Evolutionary conservation across 495 filamentous ascomycete genomes (phyloP), one percentile per base, ranked within the genome.

Genomic region (Aspergillus wentii): DNA sequence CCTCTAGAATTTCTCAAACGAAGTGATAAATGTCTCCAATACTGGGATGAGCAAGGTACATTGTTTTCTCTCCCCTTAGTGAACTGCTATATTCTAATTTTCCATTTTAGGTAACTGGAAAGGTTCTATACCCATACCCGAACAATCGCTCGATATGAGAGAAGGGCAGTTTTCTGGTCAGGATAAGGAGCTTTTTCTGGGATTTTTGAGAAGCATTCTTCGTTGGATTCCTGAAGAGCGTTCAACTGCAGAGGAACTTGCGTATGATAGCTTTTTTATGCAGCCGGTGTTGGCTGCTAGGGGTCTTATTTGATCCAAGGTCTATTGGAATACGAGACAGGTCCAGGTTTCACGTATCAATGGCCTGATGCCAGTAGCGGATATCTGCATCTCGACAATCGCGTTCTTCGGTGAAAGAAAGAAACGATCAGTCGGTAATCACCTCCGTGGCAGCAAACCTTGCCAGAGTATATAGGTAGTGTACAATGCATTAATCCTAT

Each of bases 211-310:
- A 8, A 51, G 46, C 21, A 57, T 64, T 30, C 44, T 67, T 10
- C 40, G 49, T 16, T 67, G 61, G 59, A n/a, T 52, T 11, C 59
- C 61, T 1, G 63, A 62, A 20, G 46, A 61, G 28, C 49, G 61
- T 33, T 52, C 46, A n/a, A 53, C 61, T 16, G 61, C 64, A 1
- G 45, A 49, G 33, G 57, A 65, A 18, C 49, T 65, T 16, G 51
- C 43, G 4, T 48, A 42, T 30, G 54, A 58, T 34, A 43, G 37
- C 10, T 58, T 55, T 35, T 29, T 43, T 13, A 48, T 55, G 51
- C 46, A 49, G n/a, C n/a, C n/a, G n/a, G n/a, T n/a, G n/a, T n/a
- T n/a, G n/a, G n/a, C n/a, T n/a, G n/a, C n/a, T n/a, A n/a, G n/a
- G n/a, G n/a, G n/a, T n/a, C n/a, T n/a, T n/a, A n/a, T n/a, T n/a